phyloP scores from a whole-genome alignment of 2,329 filamentous ascomycete species.

The Epichloe typhina region DNA sequence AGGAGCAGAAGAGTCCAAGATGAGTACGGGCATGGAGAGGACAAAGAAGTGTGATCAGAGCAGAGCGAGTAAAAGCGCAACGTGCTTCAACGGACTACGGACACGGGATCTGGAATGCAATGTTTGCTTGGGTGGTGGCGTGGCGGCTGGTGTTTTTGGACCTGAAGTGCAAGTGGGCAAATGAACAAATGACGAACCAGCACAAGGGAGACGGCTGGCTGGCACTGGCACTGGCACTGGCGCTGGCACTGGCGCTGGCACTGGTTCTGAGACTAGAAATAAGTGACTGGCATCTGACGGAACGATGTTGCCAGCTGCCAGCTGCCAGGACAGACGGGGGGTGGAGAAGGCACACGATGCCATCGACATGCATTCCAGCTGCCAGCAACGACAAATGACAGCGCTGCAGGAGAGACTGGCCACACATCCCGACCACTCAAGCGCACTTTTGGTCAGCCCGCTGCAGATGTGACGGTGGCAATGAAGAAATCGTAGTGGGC shows the following conservation, averaged over 20 bases:
- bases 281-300: constrained; percentile 8
- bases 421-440: not conserved
- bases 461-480: not conserved
- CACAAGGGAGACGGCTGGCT: constrained; percentile 6
- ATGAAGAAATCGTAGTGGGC: not conserved
- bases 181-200: constrained; percentile 1
- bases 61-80: constrained; percentile 5
- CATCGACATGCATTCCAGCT: constrained; percentile 7
- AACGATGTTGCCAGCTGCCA: not conserved
- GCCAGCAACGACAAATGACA: constrained; percentile 5
- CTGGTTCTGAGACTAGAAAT: constrained; percentile 6
- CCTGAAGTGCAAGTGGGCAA: not conserved
- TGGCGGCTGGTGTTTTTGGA: constrained; percentile 8
- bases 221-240: constrained; percentile 8
- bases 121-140: constrained; percentile 7
- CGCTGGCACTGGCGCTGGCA: constrained; percentile 3
- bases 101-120: constrained; percentile 10
- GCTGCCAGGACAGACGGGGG: constrained; percentile 1
- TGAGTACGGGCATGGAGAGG: constrained; percentile 1
- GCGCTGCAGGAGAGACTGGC: not conserved
- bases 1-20: constrained; percentile 1
- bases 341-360: not conserved
- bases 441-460: not conserved
- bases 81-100: not conserved
- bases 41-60: not conserved